phyloP scores from a whole-genome alignment of 106 monocot genomes.

The Amphibolis antarctica region DNA sequence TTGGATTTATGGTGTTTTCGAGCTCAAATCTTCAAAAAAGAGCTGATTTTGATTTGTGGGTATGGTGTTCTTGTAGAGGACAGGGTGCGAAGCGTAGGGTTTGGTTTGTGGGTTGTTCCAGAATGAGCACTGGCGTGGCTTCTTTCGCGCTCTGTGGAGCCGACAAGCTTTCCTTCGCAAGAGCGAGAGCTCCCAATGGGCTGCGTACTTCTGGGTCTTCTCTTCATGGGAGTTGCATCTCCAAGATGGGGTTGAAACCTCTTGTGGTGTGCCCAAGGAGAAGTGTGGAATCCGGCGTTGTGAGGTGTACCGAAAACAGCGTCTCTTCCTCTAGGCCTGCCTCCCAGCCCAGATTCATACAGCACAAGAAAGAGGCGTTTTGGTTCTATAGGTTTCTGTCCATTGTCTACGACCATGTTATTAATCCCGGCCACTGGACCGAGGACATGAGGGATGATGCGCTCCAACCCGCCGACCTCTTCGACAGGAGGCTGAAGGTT shows the following conservation, averaged over 20 bases:
- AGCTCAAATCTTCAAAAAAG: too few relatives aligned
- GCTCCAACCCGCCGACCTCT: conserved; percentile 75
- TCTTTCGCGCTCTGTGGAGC: conserved; percentile 45
- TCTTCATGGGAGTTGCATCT: conserved; percentile 19
- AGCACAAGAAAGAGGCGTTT: conserved; percentile 97
- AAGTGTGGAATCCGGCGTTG: background rate
- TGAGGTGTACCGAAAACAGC: conserved; percentile 10
- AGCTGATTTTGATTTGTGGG: background rate
- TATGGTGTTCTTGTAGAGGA: background rate
- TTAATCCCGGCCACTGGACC: conserved; percentile 92
- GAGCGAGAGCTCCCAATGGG: conserved; percentile 15
- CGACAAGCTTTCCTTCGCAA: conserved; percentile 30
- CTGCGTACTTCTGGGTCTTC: conserved; percentile 32
- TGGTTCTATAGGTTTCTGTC: conserved; percentile 98
- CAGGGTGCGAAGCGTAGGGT: background rate
- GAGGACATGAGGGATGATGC: conserved; percentile 98
- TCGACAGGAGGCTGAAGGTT: conserved; percentile 44
- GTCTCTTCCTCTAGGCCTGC: conserved; percentile 54
- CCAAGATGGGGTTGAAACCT: conserved; percentile 15
- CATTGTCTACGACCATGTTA: conserved; percentile 84
- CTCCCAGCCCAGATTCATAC: conserved; percentile 79
- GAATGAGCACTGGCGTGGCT: conserved; percentile 26
- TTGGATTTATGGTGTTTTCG: too few relatives aligned
- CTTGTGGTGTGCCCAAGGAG: background rate
- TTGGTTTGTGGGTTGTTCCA: conserved; percentile 3